Conservation (phyloP, 2,329 filamentous ascomycete genomes). For the Penicillium sp. region DNA sequence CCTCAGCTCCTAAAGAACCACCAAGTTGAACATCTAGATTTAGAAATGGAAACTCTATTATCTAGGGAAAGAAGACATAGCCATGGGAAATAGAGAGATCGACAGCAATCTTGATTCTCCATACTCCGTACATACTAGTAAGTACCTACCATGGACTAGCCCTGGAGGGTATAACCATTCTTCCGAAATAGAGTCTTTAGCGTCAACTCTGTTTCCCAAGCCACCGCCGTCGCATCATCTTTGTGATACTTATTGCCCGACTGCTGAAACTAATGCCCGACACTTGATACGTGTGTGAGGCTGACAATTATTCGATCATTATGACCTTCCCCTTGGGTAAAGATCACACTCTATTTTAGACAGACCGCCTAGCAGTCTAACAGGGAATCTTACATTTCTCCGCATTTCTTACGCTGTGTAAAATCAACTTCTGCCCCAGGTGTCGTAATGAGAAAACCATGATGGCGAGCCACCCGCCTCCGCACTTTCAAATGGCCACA, state of each 20-base stretch:
- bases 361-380: not conserved
- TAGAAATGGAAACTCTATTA: not conserved
- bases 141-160: not conserved
- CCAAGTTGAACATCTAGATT: not conserved
- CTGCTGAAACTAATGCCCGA: not conserved
- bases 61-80: not conserved
- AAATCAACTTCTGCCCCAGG: too few species aligned
- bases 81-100: not conserved
- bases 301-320: slow-evolving; percentile 13
- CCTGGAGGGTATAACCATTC: not conserved
- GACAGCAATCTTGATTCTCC: not conserved
- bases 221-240: slow-evolving; percentile 1
- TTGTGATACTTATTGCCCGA: not conserved
- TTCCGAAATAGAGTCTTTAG: slow-evolving; percentile 20
- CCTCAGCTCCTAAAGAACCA: not conserved
- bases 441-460: slow-evolving; percentile 23
- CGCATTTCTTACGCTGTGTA: not conserved
- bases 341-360: not conserved
- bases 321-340: slow-evolving; percentile 11
- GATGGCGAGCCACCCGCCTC: slow-evolving; percentile 19
- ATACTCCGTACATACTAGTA: not conserved
- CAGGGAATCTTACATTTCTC: not conserved
- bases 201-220: slow-evolving; percentile 21
- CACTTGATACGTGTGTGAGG: slow-evolving; percentile 1
- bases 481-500: not conserved